These are phyloP conservation scores for Platanthera zijinensis DNA, from an alignment of 106 monocot genomes.

Conservation along the genomic window DNA sequence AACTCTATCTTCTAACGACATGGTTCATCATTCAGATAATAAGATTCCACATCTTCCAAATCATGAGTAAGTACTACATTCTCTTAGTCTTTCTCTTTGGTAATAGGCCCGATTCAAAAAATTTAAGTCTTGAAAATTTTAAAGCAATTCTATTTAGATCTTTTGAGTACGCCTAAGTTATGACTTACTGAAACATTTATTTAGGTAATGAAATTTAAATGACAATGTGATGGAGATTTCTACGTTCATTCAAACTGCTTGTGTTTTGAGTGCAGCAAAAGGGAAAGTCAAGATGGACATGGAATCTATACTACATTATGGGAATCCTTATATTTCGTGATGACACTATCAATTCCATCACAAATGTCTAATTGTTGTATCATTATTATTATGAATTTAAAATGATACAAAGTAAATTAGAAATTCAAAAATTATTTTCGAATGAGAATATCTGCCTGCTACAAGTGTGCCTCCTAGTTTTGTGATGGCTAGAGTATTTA, in stretches of 20 bases:
- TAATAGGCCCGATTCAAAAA: neutral
- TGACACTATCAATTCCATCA: no score
- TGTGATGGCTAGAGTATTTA: no score
- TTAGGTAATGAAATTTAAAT: neutral
- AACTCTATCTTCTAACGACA: neutral
- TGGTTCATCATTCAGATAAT: neutral
- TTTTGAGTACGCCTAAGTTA: neutral
- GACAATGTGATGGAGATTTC: neutral
- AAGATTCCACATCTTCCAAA: neutral
- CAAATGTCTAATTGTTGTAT: no score
- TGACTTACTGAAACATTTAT: neutral
- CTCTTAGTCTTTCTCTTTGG: neutral
- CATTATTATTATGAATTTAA: no score
- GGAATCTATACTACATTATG: neutral
- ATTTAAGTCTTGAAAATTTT: neutral
- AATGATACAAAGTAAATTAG: no score
- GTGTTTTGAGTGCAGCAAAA: neutral
- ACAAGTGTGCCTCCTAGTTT: no score
- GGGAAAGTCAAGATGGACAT: neutral
- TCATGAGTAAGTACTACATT: slow-evolving; percentile 1
- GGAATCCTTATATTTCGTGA: no score
- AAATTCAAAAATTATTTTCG: no score
- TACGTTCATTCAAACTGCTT: neutral
- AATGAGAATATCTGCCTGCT: no score
- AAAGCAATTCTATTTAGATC: neutral